A percentile compares a stretch with the other conserved stretches of the same genome.
phyloP scores from a whole-genome alignment of 352 stramenopile species.

The Elongisporangium undulatum region DNA sequence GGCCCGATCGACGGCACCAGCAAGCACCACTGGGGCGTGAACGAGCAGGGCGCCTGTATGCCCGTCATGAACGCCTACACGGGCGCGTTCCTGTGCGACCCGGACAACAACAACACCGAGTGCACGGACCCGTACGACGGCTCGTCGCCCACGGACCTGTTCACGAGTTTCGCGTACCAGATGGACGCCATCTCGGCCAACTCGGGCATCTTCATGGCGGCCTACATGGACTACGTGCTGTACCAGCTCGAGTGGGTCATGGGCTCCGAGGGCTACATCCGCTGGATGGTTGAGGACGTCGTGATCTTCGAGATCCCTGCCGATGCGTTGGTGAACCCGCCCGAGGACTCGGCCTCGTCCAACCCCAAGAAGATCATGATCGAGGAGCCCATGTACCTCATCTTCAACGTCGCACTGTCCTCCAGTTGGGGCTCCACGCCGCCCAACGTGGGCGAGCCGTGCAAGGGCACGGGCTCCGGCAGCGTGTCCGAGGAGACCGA shows the following conservation, averaged over 20 bases:
- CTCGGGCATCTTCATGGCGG: slow-evolving; percentile 26
- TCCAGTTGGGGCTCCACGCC: slow-evolving; percentile 38
- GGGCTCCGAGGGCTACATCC: slow-evolving; percentile 38
- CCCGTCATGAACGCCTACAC: slow-evolving; percentile 50
- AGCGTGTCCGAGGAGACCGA: slow-evolving; percentile 11
- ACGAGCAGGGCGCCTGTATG: slow-evolving; percentile 44
- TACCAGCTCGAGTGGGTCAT: slow-evolving; percentile 66
- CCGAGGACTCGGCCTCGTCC: slow-evolving; percentile 12
- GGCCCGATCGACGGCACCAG: slow-evolving; percentile 33
- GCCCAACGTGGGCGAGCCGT: slow-evolving; percentile 33
- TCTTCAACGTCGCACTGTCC: slow-evolving; percentile 63
- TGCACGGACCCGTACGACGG: slow-evolving; percentile 9
- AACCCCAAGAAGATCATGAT: slow-evolving; percentile 56
- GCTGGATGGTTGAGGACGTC: slow-evolving; percentile 42
- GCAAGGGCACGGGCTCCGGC: slow-evolving; percentile 23
- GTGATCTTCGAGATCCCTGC: slow-evolving; percentile 56
- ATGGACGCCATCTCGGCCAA: slow-evolving; percentile 63
- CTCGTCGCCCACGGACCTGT: slow-evolving; percentile 24
- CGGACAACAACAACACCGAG: slow-evolving; percentile 31
- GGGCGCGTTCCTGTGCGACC: slow-evolving; percentile 44
- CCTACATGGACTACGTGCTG: slow-evolving; percentile 42
- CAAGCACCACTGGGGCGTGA: slow-evolving; percentile 43
- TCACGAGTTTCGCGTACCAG: slow-evolving; percentile 47
- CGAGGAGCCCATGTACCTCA: slow-evolving; percentile 65
- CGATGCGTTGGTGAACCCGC: slow-evolving; percentile 32